Evolutionary conservation across 2,329 filamentous ascomycete species (phyloP).

Genomic region (Claviceps africana): DNA sequence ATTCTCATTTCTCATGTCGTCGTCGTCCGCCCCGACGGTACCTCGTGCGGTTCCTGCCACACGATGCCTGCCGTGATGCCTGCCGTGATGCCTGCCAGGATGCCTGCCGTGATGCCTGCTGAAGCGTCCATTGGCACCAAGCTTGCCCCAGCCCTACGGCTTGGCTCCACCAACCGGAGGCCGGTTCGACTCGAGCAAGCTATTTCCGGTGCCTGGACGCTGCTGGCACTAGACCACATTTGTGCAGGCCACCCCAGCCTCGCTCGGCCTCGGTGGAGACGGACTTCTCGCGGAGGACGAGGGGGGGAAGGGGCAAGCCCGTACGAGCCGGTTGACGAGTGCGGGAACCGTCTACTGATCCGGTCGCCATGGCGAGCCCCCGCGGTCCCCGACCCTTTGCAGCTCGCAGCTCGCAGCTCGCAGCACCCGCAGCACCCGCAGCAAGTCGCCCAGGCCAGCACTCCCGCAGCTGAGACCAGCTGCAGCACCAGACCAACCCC

Average conservation of each 20-base stretch:
- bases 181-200: constrained; percentile 2
- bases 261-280: too few relatives aligned
- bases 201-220: constrained; percentile 4
- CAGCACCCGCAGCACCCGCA: background rate
- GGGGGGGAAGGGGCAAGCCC: background rate
- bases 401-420: background rate
- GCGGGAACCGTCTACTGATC: too few relatives aligned
- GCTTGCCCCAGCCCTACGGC: constrained; percentile 7
- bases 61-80: too few relatives aligned
- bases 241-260: background rate
- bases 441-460: too few relatives aligned
- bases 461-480: too few relatives aligned
- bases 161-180: background rate
- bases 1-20: background rate
- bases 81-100: background rate
- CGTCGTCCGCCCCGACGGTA: too few relatives aligned
- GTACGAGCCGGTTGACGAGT: too few relatives aligned
- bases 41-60: too few relatives aligned
- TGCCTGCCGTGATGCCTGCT: too few relatives aligned
- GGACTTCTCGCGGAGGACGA: too few relatives aligned
- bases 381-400: background rate
- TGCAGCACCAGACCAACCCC: background rate
- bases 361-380: too few relatives aligned
- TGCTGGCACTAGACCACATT: background rate
- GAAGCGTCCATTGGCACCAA: too few relatives aligned